Base-by-base conservation (phyloP, 305 asterid species). In the Fraxinus sp. region DNA sequence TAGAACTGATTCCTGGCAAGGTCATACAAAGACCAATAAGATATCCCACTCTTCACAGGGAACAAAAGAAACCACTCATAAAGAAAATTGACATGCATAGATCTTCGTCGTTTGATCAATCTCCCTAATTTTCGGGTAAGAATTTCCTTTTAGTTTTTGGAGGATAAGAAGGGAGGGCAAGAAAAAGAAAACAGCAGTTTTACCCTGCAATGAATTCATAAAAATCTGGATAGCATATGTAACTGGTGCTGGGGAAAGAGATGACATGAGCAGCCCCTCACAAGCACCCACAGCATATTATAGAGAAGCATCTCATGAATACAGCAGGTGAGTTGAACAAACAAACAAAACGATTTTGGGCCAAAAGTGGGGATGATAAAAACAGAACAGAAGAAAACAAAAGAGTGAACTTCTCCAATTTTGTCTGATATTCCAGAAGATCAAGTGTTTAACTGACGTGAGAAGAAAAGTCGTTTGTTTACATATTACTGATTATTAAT, bases 311-410 rank as follows among this genome's bases (percentile, higher is more conserved):
- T 10, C 37, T 68, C 75, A 68, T 68, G 13, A 30, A 68, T 68
- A 68, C 75, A 68, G 39, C 39, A 28, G 75, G 39, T 68, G 75
- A 68, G 75, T 68, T 68, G 75, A 68, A 68, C 75, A 68, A 68
- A 68, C 75, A 28, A 68, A 68, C 75, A 68, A 68, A 66, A 68
- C 9, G n/a, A 28, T 11, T 68, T 30, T 28, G 75, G 75, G 20
- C 37, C 75, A 68, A 68, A 68, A 68, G 75, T 68, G 20, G 72
- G 22, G 22, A 68, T 28, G 75, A 68, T 68, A 68, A 68, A 68
- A 68, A 68, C 75, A 68, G 75, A 28, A 68, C 75, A 68, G 75
- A 68, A 68, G 75, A 68, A 68, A 26, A 68, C 75, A 68, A 70
- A 70, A 70, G 39, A 26, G 41, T 28, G 75, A 70, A 70, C 22